Conservation (phyloP, 2,329 filamentous ascomycete species). For the Penicillium sp. region DNA sequence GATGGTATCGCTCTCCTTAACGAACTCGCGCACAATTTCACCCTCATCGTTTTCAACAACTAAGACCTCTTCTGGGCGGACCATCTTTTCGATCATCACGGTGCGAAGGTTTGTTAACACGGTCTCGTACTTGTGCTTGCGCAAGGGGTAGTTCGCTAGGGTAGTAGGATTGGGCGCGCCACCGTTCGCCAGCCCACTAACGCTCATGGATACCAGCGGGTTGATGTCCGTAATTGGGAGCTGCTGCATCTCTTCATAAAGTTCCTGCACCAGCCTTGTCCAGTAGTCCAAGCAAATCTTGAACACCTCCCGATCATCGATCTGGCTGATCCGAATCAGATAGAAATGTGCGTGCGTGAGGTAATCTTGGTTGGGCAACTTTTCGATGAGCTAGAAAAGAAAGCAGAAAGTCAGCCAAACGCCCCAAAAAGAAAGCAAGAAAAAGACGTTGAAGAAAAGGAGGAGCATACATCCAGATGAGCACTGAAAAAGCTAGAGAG, state of each 20-base stretch:
- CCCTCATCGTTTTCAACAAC: constrained; percentile 99
- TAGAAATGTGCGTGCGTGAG: constrained; percentile 97
- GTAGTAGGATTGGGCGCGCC: constrained; percentile 81
- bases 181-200: constrained; percentile 67
- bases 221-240: constrained; percentile 92
- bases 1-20: constrained; percentile 98
- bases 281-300: constrained; percentile 99
- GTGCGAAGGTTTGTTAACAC: constrained; percentile 89
- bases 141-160: constrained; percentile 85
- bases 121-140: constrained; percentile 97
- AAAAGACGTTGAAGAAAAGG: neutral
- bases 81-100: constrained; percentile 99
- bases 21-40: constrained; percentile 97
- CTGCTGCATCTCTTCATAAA: constrained; percentile 98
- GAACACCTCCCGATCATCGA: constrained; percentile 98
- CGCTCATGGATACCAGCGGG: constrained; percentile 76
- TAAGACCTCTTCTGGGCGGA: constrained; percentile 92
- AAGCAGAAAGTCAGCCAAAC: constrained; percentile 7
- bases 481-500: constrained; percentile 95
- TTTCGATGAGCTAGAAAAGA: constrained; percentile 73
- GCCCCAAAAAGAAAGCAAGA: neutral
- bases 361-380: constrained; percentile 90
- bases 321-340: constrained; percentile 95
- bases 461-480: constrained; percentile 68
- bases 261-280: constrained; percentile 95